phyloP scores from a whole-genome alignment of 1,284 basidiomycete genomes.

The Lentinula novae-zelandiae region DNA sequence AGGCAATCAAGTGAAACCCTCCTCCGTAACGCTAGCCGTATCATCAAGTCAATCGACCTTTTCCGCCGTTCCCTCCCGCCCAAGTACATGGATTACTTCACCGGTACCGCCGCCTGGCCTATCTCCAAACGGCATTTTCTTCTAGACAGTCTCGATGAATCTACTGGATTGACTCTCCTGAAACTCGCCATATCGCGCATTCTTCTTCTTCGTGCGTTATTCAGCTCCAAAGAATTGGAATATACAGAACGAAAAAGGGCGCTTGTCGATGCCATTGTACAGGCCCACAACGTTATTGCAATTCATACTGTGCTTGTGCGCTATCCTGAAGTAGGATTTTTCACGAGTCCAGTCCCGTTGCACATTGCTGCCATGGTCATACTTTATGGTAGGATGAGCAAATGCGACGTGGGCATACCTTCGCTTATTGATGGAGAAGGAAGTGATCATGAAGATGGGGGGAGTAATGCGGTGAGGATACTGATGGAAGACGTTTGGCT shows the following conservation, averaged over 20 bases:
- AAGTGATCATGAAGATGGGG: conserved; percentile 22
- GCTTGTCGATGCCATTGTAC: conserved; percentile 74
- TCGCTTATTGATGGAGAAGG: conserved; percentile 22
- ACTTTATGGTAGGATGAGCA: conserved; percentile 77
- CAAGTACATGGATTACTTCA: conserved; percentile 65
- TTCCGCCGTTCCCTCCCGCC: conserved; percentile 65
- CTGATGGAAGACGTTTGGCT: conserved; percentile 73
- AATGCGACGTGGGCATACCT: conserved; percentile 59
- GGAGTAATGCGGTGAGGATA: conserved; percentile 28
- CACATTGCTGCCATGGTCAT: conserved; percentile 87
- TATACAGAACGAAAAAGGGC: conserved; percentile 63
- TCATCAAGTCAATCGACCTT: conserved; percentile 69
- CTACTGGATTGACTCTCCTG: conserved; percentile 73
- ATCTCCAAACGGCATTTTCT: conserved; percentile 59
- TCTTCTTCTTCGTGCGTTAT: conserved; percentile 68
- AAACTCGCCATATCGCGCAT: conserved; percentile 80
- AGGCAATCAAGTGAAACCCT: conserved; percentile 62
- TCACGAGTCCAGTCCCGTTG: conserved; percentile 79
- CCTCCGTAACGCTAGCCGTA: conserved; percentile 70
- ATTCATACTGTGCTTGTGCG: conserved; percentile 76
- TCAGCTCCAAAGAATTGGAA: conserved; percentile 66
- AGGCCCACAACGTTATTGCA: conserved; percentile 79
- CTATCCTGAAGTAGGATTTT: conserved; percentile 80
- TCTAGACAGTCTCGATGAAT: conserved; percentile 69
- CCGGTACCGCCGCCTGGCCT: conserved; percentile 68